Evolutionary conservation across 1,284 basidiomycete genomes (phyloP), one percentile per base, ranked within the genome.

Genomic region (Trichosporon asahii): DNA sequence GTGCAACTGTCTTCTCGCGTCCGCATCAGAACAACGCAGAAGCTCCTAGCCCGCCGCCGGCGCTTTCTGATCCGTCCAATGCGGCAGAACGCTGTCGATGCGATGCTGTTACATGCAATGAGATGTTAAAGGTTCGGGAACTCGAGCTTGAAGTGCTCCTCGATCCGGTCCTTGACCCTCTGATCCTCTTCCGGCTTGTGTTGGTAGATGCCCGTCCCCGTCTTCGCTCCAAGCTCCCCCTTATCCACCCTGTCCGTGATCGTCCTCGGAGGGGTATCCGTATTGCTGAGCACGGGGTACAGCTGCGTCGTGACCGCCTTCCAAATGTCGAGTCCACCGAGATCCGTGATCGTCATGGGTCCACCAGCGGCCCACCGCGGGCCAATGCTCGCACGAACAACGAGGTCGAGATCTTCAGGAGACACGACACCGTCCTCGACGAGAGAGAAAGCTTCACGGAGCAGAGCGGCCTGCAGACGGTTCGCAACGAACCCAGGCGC

Each of bases 401-500:
- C 67, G 15, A 66, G 44, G 18, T 71, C 70, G 7, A 71, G 60
- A 61, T 71, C 70, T 37, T 68, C 67, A 3, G 66, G 63, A 8
- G n/a, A 21, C 37, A 68, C 70, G 25, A 71, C 67, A 31, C 70
- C 70, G 12, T 71, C 67, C 9, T 61, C 67, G 15, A 66, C 70
- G 21, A 71, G 55, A 9, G 65, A 27, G 23, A 65, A 71, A 7
- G 70, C 70, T 31, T 71, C 70, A 37, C 70, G 67, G 25, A 67
- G 66, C 35, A 71, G 37, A 3, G 70, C 70, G 15, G 70, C 67
- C 67, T 71, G 70, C 37, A 71, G 67, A 18, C 70, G 65, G 63
- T 71, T 71, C 6, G 70, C 70, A 31, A 71, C 63, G 61, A 71
- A 71, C 27, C 70, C 70, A n/a, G 70, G 70, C 21, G 67, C 67